These are phyloP conservation scores for Luffa aegyptiaca DNA, from an alignment of 306 rosid species.

Conservation along the genomic window DNA sequence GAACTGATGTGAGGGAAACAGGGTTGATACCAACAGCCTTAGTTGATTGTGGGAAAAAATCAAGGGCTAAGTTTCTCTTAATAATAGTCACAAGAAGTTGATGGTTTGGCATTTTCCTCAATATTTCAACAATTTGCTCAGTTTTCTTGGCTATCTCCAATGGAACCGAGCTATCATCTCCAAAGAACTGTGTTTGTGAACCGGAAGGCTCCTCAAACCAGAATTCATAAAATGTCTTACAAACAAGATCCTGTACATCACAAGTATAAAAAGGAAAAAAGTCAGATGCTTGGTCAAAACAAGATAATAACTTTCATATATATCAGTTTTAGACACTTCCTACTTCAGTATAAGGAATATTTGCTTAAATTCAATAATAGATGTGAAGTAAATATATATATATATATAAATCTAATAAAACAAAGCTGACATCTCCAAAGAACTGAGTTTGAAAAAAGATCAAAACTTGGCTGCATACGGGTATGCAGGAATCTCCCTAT, in stretches of 20 bases:
- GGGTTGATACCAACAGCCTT: slow-evolving; percentile 87
- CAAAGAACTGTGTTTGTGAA: slow-evolving; percentile 54
- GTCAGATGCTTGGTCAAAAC: neutral
- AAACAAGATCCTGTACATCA: slow-evolving; percentile 77
- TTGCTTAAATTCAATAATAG: too few species aligned
- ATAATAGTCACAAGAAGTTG: slow-evolving; percentile 78
- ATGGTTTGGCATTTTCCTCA: slow-evolving; percentile 72
- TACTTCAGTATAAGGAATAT: too few species aligned
- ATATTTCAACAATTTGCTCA: slow-evolving; percentile 92
- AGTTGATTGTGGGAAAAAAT: slow-evolving; percentile 88
- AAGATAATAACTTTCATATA: neutral
- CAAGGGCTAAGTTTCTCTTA: slow-evolving; percentile 89
- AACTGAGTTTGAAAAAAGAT: too few species aligned
- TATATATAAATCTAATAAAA: too few species aligned
- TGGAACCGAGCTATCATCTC: slow-evolving; percentile 86
- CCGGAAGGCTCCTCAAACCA: slow-evolving; percentile 96
- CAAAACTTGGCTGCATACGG: too few species aligned
- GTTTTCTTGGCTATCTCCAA: slow-evolving; percentile 79
- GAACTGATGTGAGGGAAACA: slow-evolving; percentile 63
- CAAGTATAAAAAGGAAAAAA: slow-evolving; percentile 11
- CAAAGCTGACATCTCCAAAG: too few species aligned
- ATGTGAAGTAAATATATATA: too few species aligned
- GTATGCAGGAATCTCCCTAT: too few species aligned
- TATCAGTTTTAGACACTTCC: neutral
- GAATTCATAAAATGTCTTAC: slow-evolving; percentile 92